Evolutionary conservation across 2,329 filamentous ascomycete genomes (phyloP).

Genomic region (Diaporthe capsici): DNA sequence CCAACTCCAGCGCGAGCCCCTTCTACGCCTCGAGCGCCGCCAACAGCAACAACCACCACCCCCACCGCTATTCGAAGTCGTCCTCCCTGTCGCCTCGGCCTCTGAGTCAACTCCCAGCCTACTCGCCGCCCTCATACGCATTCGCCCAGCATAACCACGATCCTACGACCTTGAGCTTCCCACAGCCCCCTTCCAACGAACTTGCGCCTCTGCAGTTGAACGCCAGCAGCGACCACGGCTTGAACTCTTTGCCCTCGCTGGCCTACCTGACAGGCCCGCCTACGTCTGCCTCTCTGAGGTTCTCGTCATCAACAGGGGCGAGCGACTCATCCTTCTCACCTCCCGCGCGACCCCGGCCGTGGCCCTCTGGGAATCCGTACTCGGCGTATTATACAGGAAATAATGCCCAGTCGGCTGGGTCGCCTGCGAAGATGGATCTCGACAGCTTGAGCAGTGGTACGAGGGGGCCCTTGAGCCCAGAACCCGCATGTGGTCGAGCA

Average conservation of each 20-base stretch:
- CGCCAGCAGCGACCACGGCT: slow-evolving; percentile 46
- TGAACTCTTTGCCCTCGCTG: slow-evolving; percentile 57
- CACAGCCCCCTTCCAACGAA: slow-evolving; percentile 54
- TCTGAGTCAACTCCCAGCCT: slow-evolving; percentile 48
- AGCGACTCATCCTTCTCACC: slow-evolving; percentile 41
- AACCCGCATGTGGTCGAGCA: slow-evolving; percentile 60
- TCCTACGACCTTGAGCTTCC: slow-evolving; percentile 49
- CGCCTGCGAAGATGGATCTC: slow-evolving; percentile 64
- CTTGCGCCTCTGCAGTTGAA: slow-evolving; percentile 59
- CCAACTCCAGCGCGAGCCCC: slow-evolving; percentile 28
- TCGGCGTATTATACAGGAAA: slow-evolving; percentile 63
- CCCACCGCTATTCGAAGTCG: slow-evolving; percentile 29
- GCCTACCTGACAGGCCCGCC: slow-evolving; percentile 55
- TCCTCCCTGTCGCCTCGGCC: slow-evolving; percentile 44
- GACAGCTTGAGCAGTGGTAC: slow-evolving; percentile 58
- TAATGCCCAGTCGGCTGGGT: slow-evolving; percentile 59
- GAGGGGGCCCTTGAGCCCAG: slow-evolving; percentile 61
- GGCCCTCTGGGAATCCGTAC: slow-evolving; percentile 65
- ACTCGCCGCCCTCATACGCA: slow-evolving; percentile 55
- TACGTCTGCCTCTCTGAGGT: slow-evolving; percentile 43
- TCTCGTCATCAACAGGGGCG: slow-evolving; percentile 45
- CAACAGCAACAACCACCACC: slow-evolving; percentile 29
- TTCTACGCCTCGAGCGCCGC: slow-evolving; percentile 32
- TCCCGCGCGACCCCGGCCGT: slow-evolving; percentile 52
- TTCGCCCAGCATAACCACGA: slow-evolving; percentile 49